Conservation (phyloP, 1,284 basidiomycete species). For the Irpex sp. region DNA sequence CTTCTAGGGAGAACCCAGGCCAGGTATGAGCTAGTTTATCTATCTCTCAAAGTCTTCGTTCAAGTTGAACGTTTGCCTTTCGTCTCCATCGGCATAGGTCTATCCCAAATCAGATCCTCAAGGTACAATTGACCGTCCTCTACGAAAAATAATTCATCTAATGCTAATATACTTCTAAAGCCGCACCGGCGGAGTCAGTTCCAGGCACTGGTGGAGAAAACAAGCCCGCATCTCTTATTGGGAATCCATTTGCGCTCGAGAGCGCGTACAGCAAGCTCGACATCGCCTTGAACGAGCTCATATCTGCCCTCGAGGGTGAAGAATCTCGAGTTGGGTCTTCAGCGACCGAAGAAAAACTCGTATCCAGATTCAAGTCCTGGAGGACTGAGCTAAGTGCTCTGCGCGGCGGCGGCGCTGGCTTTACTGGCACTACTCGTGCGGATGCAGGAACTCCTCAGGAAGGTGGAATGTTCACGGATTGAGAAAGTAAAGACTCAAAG, state of each 20-base stretch:
- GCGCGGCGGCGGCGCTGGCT: conserved; percentile 4
- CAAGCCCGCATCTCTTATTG: conserved; percentile 15
- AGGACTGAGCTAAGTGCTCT: conserved; percentile 19
- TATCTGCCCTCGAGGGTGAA: conserved; percentile 20
- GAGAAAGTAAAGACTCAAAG: background rate
- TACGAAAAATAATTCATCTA: background rate
- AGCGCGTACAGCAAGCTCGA: conserved; percentile 21
- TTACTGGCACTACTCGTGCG: background rate
- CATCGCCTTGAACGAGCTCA: conserved; percentile 19
- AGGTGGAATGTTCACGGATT: conserved; percentile 24
- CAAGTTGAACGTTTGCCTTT: background rate
- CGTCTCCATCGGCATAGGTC: conserved; percentile 14
- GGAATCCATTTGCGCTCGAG: conserved; percentile 24
- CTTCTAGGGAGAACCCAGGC: conserved; percentile 28
- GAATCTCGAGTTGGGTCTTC: conserved; percentile 19
- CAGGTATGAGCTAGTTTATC: conserved; percentile 15
- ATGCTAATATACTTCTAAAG: conserved; percentile 9
- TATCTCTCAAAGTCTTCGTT: background rate
- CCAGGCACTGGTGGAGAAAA: conserved; percentile 24
- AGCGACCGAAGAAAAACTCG: conserved; percentile 15
- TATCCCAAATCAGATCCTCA: conserved; percentile 27
- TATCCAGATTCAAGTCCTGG: conserved; percentile 25
- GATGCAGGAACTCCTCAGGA: conserved; percentile 14
- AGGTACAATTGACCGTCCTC: conserved; percentile 9
- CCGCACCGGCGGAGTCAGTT: conserved; percentile 22